Base-by-base conservation (phyloP, 1,284 basidiomycete genomes). In the Singerocomus inundabilis region DNA sequence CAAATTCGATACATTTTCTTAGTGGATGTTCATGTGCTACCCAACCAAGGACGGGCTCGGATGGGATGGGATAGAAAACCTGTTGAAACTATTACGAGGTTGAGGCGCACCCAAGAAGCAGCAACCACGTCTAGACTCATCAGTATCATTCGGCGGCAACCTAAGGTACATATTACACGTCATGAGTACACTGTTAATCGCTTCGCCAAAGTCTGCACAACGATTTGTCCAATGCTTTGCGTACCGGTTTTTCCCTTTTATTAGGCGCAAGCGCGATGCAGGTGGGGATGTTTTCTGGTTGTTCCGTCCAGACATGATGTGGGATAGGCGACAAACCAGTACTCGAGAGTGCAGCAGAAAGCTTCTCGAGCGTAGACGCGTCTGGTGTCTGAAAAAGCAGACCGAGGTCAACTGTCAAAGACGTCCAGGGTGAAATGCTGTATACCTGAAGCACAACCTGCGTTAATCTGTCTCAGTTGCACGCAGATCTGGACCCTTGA, bases 211-310 rank as follows among this genome's bases (percentile, higher is more conserved):
- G 58, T 16, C 62, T 41, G 43, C 64, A 63, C 9, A 60, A 62
- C 0, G 67, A 60, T 53, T 75, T 77, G 48, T 44, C 72, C 31
- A 77, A 56, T 3, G 72, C 73, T 53, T 70, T 73, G 60, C 70
- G 72, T 49, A 77, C 64, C 33, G 58, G 54, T 36, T 64, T 64
- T 7, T 74, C 71, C 48, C 72, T 70, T 38, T 70, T 62, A 49
- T 80, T 81, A 0, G 79, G 79, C 13, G 76, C 77, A 3, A 81
- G 62, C 6, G 80, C 79, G 30, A 81, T 60, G 54, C 77, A 80
- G 1, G 80, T 79, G 2, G 79, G 70, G 1, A 72, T 54, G 49
- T 77, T 70, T 64, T 81, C 79, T 0, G 79, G 79, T 53, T 78
- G 75, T 57, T 81, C 80, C 31, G 72, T 67, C 79, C 79, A 81